Evolutionary conservation across 345 rosid species (phyloP).

Genomic region (Pseudoturritis turrita): DNA sequence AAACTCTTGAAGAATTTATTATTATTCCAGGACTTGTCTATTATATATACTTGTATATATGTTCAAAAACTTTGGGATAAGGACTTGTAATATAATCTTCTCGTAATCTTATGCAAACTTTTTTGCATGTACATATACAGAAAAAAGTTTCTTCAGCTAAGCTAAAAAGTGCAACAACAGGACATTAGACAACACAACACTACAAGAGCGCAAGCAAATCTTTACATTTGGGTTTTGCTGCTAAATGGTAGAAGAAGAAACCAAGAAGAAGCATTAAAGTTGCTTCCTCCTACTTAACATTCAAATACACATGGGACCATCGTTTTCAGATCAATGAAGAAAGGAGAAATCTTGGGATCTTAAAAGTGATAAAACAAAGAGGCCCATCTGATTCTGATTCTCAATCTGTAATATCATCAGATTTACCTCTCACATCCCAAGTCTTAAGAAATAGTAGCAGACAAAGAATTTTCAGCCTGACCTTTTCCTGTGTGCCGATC

Average conservation of each 20-base stretch:
- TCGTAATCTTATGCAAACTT: background rate
- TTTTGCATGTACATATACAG: background rate
- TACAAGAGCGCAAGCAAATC: background rate
- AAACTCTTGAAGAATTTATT: slow-evolving; percentile 27
- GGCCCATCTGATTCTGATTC: too few relatives aligned
- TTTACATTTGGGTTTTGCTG: background rate
- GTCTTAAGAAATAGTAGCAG: too few relatives aligned
- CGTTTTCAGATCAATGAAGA: slow-evolving; percentile 3
- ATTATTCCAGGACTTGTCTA: slow-evolving; percentile 20
- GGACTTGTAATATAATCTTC: background rate
- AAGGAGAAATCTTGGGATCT: background rate
- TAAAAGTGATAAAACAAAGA: background rate
- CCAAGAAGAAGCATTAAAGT: slow-evolving; percentile 8
- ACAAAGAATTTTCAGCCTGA: too few relatives aligned
- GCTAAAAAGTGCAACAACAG: background rate
- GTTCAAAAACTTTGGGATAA: background rate
- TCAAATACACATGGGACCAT: slow-evolving; percentile 3
- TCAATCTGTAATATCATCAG: too few relatives aligned
- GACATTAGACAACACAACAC: background rate
- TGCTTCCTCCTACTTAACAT: background rate
- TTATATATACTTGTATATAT: background rate
- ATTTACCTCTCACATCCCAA: too few relatives aligned
- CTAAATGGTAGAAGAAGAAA: background rate
- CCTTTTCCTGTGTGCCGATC: too few relatives aligned
- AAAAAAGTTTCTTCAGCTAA: background rate